Base-by-base conservation (phyloP, 768 basidiomycete genomes). In the Suillus bovinus region DNA sequence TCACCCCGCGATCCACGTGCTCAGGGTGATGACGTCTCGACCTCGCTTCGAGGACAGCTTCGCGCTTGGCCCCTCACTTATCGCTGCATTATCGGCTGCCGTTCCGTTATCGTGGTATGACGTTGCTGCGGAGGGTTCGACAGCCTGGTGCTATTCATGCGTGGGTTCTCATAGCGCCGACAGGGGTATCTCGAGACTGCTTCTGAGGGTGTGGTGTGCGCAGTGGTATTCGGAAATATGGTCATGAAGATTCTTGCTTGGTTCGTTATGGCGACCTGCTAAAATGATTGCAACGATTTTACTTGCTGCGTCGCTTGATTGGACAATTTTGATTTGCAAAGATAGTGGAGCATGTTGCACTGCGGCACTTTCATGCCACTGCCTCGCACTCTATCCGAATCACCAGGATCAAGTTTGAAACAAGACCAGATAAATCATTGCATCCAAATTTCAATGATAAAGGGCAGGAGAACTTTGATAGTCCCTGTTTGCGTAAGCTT, bases 31-130 rank as follows among this genome's bases (percentile, higher is more conserved):
- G 50, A 10, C 50, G 17, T 20, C 29, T 20, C 20, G 17, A 1
- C 29, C 29, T 52, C 31, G 29, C 50, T 52, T 31, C 50, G 29
- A 3, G 50, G 5, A 52, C 50, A 52, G 50, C 50, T 31, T 52
- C 29, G 29, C 50, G 31, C 50, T 52, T 52, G 31, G 29, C 50
- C 50, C 50, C 50, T 52, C 50, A 52, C 50, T 52, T 52, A 52
- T 52, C 50, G 50, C 29, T 52, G n/a, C 17, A 52, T 31, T 31
- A 52, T 52, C 50, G 50, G 50, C 29, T 52, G 50, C 50, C 50
- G 50, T 20, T n/a, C 29, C 50, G 50, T 52, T 52, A 52, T 52
- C 50, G 6, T 50, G 6, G 49, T 20, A 52, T 52, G 29, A 6
- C 20, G 20, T 52, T 52, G 50, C 50, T 52, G 29, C 29, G 50